Base-by-base conservation (phyloP, 2,329 filamentous ascomycete species). In the Didymosphaeria variabile region DNA sequence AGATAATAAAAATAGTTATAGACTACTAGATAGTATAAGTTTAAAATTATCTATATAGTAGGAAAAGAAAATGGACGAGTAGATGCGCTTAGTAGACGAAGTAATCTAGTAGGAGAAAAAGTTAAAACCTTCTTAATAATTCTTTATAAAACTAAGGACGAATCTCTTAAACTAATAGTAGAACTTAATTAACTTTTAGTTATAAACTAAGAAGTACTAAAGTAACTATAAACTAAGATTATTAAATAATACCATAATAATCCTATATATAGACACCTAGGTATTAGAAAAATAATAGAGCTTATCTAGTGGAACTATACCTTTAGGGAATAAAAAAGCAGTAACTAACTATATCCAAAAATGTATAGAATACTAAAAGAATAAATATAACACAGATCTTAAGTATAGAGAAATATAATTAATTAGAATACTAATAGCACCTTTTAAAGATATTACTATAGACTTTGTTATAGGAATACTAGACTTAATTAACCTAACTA, bases 361-460 rank as follows among this genome's bases (percentile, higher is more conserved):
- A 50, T 29, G 6, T 49, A 50, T n/a, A 46, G 34, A 60, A 40
- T 60, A 42, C 34, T 60, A 60, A 49, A 38, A 44, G 32, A 55
- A 55, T 55, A 59, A 60, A 21, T 26, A 47, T 55, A 55, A 2
- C 17, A 55, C 40, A 42, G 50, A 56, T 51, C 29, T 47, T 49
- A 36, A 26, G 29, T 60, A 60, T 55, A 60, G 23, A 56, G n/a
- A 60, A 55, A 36, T 60, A 45, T 56, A 60, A 60, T n/a, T 10
- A 23, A 54, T 55, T 49, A 36, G 47, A 55, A 10, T 59, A 54
- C 49, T 42, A 19, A 49, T 19, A 34, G 23, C 26, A 47, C 36
- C 40, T 19, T 59, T 55, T 21, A 26, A 36, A 47, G 23, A 52
- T 29, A 49, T 59, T 49, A 38, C 47, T 34, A 55, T 59, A 55